Conservation (phyloP, 768 basidiomycete species). For the Suillus clintonianus region DNA sequence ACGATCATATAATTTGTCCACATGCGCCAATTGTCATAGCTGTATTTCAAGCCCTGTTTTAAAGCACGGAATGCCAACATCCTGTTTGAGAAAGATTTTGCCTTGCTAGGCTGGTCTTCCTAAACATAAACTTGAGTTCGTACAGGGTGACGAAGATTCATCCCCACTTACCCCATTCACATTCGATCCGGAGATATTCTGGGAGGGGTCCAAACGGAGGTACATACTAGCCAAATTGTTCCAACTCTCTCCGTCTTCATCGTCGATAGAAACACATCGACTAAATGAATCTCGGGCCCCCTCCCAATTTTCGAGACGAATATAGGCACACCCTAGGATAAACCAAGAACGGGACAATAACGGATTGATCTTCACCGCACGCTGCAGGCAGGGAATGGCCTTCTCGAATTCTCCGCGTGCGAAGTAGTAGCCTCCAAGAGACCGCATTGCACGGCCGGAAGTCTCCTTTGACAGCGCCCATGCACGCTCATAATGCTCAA, state of each 20-base stretch:
- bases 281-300: conserved; percentile 82
- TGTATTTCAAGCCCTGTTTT: conserved; percentile 81
- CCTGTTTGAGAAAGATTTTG: conserved; percentile 72
- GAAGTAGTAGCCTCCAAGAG: conserved; percentile 85
- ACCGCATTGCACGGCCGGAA: conserved; percentile 90
- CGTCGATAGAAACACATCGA: conserved; percentile 87
- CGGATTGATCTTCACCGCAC: conserved; percentile 87
- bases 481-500: conserved; percentile 76
- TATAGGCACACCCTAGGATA: conserved; percentile 88
- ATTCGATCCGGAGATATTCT: conserved; percentile 33
- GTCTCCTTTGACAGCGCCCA: conserved; percentile 81
- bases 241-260: conserved; percentile 98
- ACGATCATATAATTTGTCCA: conserved; percentile 98
- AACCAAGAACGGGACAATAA: conserved; percentile 91
- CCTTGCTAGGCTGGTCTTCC: conserved; percentile 23
- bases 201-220: conserved; percentile 68
- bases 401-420: conserved; percentile 60
- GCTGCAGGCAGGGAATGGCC: conserved; percentile 66
- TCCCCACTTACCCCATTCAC: conserved; percentile 25
- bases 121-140: conserved; percentile 24
- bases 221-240: conserved; percentile 95
- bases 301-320: conserved; percentile 82
- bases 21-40: conserved; percentile 95
- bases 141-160: conserved; percentile 8
- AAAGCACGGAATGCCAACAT: conserved; percentile 90